Conservation (phyloP, 441 rosid genomes). For the Capsella rubella region DNA sequence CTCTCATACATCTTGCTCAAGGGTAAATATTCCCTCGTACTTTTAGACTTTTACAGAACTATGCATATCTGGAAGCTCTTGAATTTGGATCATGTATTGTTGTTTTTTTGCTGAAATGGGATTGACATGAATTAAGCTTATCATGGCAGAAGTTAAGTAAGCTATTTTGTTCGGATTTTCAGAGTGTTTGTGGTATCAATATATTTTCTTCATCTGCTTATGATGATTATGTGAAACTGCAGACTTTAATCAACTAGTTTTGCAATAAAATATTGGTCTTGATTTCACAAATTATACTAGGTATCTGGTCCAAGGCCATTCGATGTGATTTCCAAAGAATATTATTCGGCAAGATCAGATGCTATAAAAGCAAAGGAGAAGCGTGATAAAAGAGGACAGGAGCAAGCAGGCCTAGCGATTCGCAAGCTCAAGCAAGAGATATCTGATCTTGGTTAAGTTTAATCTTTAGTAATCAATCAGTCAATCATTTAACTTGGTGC, state of each 20-base stretch:
- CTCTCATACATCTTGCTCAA: neutral
- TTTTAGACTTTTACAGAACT: neutral
- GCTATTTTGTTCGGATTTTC: conserved; percentile 5
- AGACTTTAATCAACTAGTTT: conserved; percentile 12
- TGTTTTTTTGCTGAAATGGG: neutral
- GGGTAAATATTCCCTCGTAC: neutral
- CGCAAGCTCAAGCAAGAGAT: conserved; percentile 89
- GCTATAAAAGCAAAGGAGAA: conserved; percentile 81
- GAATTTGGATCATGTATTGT: conserved; percentile 7
- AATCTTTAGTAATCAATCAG: conserved; percentile 37
- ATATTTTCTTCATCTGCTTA: conserved; percentile 10
- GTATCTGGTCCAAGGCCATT: conserved; percentile 64
- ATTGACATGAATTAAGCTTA: neutral
- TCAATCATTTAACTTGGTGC: conserved; percentile 32
- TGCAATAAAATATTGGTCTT: conserved; percentile 18
- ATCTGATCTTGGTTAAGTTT: conserved; percentile 71
- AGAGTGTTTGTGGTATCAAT: neutral
- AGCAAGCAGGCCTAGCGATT: conserved; percentile 68
- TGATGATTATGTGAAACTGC: conserved; percentile 12
- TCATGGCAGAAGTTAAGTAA: neutral
- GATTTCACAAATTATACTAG: conserved; percentile 44
- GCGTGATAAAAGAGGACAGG: conserved; percentile 75
- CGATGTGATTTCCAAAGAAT: conserved; percentile 75
- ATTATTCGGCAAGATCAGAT: conserved; percentile 68
- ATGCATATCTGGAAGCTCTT: neutral